A percentile compares a stretch with the other conserved stretches of the same genome.
Conservation (phyloP, 306 rosid species). For the Quercus glauca region DNA sequence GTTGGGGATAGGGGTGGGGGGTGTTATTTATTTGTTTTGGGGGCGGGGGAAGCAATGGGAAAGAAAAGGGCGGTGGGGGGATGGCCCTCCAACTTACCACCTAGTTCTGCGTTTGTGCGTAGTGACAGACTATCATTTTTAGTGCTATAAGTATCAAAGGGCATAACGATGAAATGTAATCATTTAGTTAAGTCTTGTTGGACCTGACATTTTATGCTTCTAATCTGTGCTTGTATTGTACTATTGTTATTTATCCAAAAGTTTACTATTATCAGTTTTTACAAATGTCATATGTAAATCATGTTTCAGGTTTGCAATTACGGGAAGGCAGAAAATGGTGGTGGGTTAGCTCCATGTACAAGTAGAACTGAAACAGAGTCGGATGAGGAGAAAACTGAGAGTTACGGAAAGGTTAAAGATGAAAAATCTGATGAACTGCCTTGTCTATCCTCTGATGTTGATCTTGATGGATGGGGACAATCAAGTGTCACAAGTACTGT, state of each 20-base stretch:
- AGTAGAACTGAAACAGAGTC: constrained; percentile 41
- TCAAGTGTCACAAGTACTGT: constrained; percentile 31
- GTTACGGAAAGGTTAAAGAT: constrained; percentile 50
- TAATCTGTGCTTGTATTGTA: neutral
- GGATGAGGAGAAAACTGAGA: constrained; percentile 44
- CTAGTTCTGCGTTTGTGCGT: no score
- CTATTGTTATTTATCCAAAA: neutral
- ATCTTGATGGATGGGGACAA: constrained; percentile 55
- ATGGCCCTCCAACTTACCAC: no score
- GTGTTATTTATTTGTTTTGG: no score
- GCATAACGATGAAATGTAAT: neutral
- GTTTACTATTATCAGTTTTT: neutral
- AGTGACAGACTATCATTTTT: neutral
- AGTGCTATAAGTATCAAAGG: neutral
- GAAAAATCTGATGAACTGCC: constrained; percentile 48
- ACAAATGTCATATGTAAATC: constrained; percentile 7
- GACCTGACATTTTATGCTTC: neutral
- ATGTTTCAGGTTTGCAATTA: constrained; percentile 62
- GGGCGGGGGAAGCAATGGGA: no score
- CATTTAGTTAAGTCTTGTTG: neutral
- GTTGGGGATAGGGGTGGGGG: no score
- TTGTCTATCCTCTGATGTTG: constrained; percentile 48
- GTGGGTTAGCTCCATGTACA: constrained; percentile 35
- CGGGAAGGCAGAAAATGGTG: constrained; percentile 50
- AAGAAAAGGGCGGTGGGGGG: no score